phyloP scores from a whole-genome alignment of 2,329 filamentous ascomycete genomes.

The Apiospora malaysiana region DNA sequence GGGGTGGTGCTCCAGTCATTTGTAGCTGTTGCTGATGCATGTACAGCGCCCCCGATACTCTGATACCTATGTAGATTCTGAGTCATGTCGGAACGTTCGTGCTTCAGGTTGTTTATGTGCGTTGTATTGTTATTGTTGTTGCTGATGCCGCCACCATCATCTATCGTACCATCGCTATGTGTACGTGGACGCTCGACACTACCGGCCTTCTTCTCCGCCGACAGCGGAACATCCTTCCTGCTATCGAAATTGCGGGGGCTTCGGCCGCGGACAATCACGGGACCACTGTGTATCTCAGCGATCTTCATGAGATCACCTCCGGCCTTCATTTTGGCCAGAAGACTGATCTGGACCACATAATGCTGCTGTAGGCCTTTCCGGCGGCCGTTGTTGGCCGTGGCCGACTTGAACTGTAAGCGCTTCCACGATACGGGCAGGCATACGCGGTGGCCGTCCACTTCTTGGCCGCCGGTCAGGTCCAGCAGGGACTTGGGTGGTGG shows the following conservation, averaged over 20 bases:
- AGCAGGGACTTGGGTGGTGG: slow-evolving; percentile 61
- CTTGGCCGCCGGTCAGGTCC: slow-evolving; percentile 63
- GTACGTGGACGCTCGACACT: slow-evolving; percentile 54
- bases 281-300: slow-evolving; percentile 85
- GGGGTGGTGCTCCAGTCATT: slow-evolving; percentile 8
- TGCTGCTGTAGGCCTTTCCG: slow-evolving; percentile 95
- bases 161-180: slow-evolving; percentile 36
- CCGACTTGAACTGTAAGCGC: slow-evolving; percentile 91
- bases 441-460: slow-evolving; percentile 67
- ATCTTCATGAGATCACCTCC: slow-evolving; percentile 73
- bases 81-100: slow-evolving; percentile 37
- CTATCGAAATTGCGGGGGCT: slow-evolving; percentile 95
- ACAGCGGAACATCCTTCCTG: slow-evolving; percentile 64
- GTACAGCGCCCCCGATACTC: slow-evolving; percentile 35
- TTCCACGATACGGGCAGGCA: slow-evolving; percentile 92
- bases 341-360: slow-evolving; percentile 85
- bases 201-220: slow-evolving; percentile 53
- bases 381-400: slow-evolving; percentile 93
- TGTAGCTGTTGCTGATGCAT: slow-evolving; percentile 38
- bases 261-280: slow-evolving; percentile 92
- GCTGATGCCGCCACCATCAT: neutral
- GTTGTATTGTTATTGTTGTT: neutral
- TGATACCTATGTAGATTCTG: slow-evolving; percentile 30
- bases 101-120: slow-evolving; percentile 35
- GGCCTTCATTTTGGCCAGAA: slow-evolving; percentile 75